Evolutionary conservation across 495 filamentous ascomycete genomes (phyloP), one percentile per base, ranked within the genome.

Genomic region (Aspergillus nanangensis): DNA sequence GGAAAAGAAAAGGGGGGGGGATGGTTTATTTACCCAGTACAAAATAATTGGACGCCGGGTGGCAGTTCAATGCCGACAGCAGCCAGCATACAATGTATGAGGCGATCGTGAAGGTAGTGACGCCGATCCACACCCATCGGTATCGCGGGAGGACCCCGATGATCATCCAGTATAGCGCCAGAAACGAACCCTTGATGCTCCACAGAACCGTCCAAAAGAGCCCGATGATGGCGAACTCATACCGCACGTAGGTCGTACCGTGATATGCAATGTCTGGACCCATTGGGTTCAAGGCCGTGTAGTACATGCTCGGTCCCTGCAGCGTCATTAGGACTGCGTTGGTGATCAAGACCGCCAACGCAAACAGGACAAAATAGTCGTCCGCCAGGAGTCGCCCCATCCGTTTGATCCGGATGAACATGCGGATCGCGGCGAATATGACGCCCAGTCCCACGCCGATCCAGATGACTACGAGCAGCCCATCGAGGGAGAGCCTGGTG

Each of bases 131-230:
- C 44, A 53, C 58, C 11, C 58, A 56, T 11, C 66, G 63, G 45
- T 74, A 72, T 23, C 51, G 33, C 17, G 52, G 45, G 20, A 75
- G 45, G 14, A 66, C 58, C 10, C 62, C 52, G 37, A 75, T 70
- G 7, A 77, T 57, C 23, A 57, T 58, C 58, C 58, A 70, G 55
- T 71, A 78, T 1, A 77, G 53, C 0, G 70, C 65, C 39, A 78
- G 51, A 46, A 77, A 76, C 20, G 67, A 61, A 8, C 58, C 71
- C 56, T 77, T 75, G 44, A 76, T 67, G 18, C 58, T 58, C 67
- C 70, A 74, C 5, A 76, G 53, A 7, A 71, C 57, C 2, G 56
- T 65, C 73, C 73, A 77, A 57, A 73, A 77, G 21, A 75, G 50
- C 21, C 70, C 59, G 43, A 68, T 67, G 47, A 74, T 70, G 33